Percentiles rank a stretch among this genome's conserved stretches.
These are phyloP conservation scores for Brasilioporus rufonigricans DNA, from an alignment of 768 basidiomycete genomes.

Conservation along the genomic window DNA sequence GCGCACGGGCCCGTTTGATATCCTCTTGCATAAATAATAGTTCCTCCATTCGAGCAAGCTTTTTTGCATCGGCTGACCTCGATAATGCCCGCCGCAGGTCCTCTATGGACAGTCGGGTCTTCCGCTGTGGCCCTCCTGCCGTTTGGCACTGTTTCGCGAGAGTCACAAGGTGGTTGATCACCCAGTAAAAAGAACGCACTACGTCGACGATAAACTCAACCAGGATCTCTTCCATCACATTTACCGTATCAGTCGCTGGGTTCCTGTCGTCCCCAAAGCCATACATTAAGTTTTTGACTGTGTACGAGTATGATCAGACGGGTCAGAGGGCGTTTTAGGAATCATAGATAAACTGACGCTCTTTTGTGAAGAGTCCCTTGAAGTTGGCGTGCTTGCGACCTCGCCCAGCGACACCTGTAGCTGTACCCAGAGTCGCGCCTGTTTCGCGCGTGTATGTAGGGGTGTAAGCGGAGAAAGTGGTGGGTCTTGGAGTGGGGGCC, in stretches of 20 bases:
- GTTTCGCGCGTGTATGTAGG: constrained; percentile 52
- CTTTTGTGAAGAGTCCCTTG: constrained; percentile 78
- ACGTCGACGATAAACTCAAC: constrained; percentile 89
- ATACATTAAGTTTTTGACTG: constrained; percentile 87
- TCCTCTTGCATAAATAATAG: constrained; percentile 92
- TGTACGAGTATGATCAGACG: constrained; percentile 12
- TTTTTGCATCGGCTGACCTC: constrained; percentile 85
- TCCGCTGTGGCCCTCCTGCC: constrained; percentile 67
- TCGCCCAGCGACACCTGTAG: constrained; percentile 43
- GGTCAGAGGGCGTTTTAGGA: constrained; percentile 1
- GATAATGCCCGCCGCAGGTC: constrained; percentile 80
- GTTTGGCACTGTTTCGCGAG: constrained; percentile 57
- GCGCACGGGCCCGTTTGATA: constrained; percentile 82
- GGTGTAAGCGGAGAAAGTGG: constrained; percentile 58
- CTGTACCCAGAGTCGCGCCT: constrained; percentile 33
- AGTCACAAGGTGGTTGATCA: background rate
- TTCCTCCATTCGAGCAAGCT: constrained; percentile 90
- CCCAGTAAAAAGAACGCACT: constrained; percentile 46
- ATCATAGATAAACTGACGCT: constrained; percentile 49
- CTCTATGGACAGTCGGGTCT: constrained; percentile 78
- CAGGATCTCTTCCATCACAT: constrained; percentile 91
- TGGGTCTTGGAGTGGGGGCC: constrained; percentile 34
- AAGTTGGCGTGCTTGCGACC: constrained; percentile 65
- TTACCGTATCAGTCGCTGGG: constrained; percentile 83
- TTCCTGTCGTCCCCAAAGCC: constrained; percentile 92